phyloP scores from a whole-genome alignment of 78 protist species.

The Chrysochromulina tobinii region DNA sequence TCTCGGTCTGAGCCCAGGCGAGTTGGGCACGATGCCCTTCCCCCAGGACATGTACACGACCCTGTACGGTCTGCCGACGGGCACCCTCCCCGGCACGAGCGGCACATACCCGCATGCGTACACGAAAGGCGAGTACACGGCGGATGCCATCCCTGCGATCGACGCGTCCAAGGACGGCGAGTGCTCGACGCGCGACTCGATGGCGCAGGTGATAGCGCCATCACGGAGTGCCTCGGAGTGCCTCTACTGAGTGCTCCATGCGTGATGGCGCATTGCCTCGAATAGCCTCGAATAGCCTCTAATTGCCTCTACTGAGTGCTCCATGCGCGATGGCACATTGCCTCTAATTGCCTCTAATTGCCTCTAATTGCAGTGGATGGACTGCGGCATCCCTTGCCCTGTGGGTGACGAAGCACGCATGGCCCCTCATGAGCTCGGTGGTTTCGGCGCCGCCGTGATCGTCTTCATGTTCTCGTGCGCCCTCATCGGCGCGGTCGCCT shows the following conservation, averaged over 20 bases:
- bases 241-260: too few relatives aligned
- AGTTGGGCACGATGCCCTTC: too few relatives aligned
- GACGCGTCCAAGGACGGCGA: not conserved
- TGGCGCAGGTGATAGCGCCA: too few relatives aligned
- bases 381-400: slow-evolving; percentile 8
- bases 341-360: too few relatives aligned
- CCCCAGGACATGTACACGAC: not conserved
- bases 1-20: too few relatives aligned
- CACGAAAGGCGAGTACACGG: not conserved
- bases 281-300: too few relatives aligned
- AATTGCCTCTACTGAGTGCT: too few relatives aligned
- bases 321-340: too few relatives aligned
- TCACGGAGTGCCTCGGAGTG: too few relatives aligned
- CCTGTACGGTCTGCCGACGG: not conserved
- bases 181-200: not conserved
- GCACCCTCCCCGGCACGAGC: not conserved
- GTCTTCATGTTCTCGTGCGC: not conserved
- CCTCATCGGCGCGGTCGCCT: not conserved
- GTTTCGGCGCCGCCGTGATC: not conserved
- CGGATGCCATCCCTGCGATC: not conserved
- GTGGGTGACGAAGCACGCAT: not conserved
- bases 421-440: not conserved
- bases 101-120: not conserved
- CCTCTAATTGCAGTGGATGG: not conserved
- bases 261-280: not conserved